Evolutionary conservation across 306 rosid species (phyloP).

Genomic region (Begonia fuchsioides): DNA sequence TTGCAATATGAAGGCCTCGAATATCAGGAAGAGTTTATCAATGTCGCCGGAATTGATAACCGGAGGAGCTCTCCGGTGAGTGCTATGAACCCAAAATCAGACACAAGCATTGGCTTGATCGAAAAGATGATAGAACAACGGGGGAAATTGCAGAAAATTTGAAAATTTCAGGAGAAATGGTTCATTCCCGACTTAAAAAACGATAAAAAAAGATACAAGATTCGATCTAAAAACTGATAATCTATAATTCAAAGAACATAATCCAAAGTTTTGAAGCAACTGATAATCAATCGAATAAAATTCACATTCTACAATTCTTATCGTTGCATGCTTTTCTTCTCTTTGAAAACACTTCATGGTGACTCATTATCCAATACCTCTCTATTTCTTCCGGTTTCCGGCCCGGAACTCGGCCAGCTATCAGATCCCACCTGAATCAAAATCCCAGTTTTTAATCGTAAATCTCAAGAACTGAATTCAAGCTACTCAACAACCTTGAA

Average conservation of each 20-base stretch:
- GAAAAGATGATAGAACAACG: slow-evolving; percentile 82
- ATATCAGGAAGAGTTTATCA: too few relatives aligned
- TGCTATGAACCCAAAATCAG: slow-evolving; percentile 10
- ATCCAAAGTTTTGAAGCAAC: too few relatives aligned
- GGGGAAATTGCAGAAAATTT: slow-evolving; percentile 93
- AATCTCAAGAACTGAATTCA: neutral
- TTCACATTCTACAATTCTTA: too few relatives aligned
- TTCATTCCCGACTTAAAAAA: slow-evolving; percentile 16
- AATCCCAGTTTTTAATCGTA: neutral
- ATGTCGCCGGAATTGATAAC: too few relatives aligned
- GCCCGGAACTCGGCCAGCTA: slow-evolving; percentile 14
- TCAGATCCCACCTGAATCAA: slow-evolving; percentile 15
- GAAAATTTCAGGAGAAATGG: slow-evolving; percentile 93
- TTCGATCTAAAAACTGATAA: neutral
- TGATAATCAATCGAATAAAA: too few relatives aligned
- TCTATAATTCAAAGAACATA: neutral
- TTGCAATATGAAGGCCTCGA: too few relatives aligned
- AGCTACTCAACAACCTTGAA: too few relatives aligned
- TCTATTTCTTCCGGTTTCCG: slow-evolving; percentile 17
- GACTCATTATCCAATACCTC: slow-evolving; percentile 20
- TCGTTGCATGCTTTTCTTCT: slow-evolving; percentile 3
- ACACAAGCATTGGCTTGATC: slow-evolving; percentile 91
- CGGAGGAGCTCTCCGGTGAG: too few relatives aligned
- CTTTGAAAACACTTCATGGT: slow-evolving; percentile 8
- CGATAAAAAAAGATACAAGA: neutral